Base-by-base conservation (phyloP, 2,329 filamentous ascomycete genomes). In the Ophiostoma quercus region DNA sequence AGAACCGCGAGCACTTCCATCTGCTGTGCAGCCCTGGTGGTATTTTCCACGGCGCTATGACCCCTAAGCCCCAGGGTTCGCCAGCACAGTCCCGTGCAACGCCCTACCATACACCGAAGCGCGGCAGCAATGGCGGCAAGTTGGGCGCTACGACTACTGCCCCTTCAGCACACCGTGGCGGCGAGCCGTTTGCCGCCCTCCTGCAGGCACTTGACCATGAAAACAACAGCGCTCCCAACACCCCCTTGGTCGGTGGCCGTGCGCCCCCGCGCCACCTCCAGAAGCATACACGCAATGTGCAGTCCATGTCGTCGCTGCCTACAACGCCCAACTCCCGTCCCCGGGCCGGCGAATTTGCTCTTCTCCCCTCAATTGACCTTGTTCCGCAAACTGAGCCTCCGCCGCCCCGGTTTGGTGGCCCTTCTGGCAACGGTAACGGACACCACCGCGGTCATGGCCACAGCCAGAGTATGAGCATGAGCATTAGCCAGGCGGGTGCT, bases 1-100 rank as follows among this genome's bases (percentile, higher is more conserved):
- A 96, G 77, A 97, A 97, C 76, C 85, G 94, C 72, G 91, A 96
- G 76, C 93, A 96, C 76, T 88, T 96, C 75, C 91, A 92, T 71
- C 85, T 86, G 76, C 86, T 96, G 67, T 89, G 91, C 75, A 90
- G 91, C 74, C 91, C 92, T 1, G 90, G 90, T 16, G 88, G 87
- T 67, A 86, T 87, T 43, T 88, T 88, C 70, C 85, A 90, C 71
- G 81, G 85, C 71, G 83, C 87, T 71, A 80, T 89, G 71, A 88
- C 87, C 1, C 88, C 89, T 73, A 78, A 85, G 75, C 74, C 77
- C 39, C 75, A 77, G 16, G 77, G 80, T 29, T 81, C 82, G 6
- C 82, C 84, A 3, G 78, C 81, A 41, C 83, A 84, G 73, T 77
- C 80, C 29, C 80, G 83, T 16, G 79, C 79, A 72, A 84, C 83